Evolutionary conservation across 495 filamentous ascomycete genomes (phyloP), one percentile per base, ranked within the genome.

Genomic region (Penicillium robsamsonii): DNA sequence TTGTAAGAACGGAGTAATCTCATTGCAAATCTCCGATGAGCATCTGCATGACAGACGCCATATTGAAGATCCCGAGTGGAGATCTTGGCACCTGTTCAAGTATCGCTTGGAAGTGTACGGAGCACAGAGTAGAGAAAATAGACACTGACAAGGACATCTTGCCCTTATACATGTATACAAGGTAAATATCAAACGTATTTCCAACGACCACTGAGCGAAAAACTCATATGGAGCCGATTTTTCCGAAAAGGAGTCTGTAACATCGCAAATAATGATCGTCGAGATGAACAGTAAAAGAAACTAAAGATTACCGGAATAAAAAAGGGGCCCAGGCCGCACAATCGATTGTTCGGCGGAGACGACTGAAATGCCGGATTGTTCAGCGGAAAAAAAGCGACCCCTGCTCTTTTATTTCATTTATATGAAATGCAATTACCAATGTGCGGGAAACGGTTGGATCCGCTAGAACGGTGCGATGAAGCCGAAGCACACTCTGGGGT

Each of bases 181-280:
- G 5, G 5, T 37, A 15, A 8, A 38, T 17, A 5, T 1, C n/a
- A 17, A 38, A 17, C 35, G n/a, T 38, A 38, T 38, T n/a, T 8
- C n/a, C 15, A 38, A 17, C 7, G n/a, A n/a, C 8, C 15, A 13
- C 13, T n/a, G 35, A 17, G 35, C 35, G 12, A 37, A 55, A 17
- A 15, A 22, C n/a, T 3, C 2, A 40, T n/a, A 40, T 25, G 25
- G 38, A 31, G 25, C 24, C 12, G 20, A 37, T 42, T n/a, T 43
- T 43, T 20, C 31, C 30, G 44, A 50, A 52, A 31, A 31, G 4
- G 42, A 22, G 24, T 0, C 4, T 17, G 18, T 5, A 38, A 37
- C 1, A 5, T 30, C 30, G 30, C 22, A 61, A 58, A 58, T 62
- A 46, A 52, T 50, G 59, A 62, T 62, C 59, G 50, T n/a, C 59